Percentiles rank a stretch among this genome's conserved stretches.
Conservation (phyloP, 2,329 filamentous ascomycete species). For the Beauveria australis region DNA sequence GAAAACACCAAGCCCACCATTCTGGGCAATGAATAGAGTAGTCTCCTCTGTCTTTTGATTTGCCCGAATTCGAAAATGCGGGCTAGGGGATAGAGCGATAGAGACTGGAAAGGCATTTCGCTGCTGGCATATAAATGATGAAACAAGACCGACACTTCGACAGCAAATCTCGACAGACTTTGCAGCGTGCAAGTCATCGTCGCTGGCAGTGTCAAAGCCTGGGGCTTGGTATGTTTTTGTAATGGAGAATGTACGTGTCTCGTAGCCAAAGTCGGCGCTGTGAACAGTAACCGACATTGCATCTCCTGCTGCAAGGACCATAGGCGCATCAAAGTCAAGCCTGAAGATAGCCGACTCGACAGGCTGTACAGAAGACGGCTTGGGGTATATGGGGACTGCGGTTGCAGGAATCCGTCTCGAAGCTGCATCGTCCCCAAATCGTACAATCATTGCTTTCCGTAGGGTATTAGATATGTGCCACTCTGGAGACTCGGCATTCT, state of each 20-base stretch:
- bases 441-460: not conserved
- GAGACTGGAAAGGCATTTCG: not conserved
- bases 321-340: not conserved
- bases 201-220: not conserved
- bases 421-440: not conserved
- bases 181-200: not conserved
- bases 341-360: not conserved
- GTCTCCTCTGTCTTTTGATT: not conserved
- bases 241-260: not conserved
- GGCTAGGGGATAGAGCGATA: not conserved
- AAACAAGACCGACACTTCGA: not conserved
- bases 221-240: not conserved
- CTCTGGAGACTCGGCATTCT: not conserved
- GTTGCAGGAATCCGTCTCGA: not conserved
- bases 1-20: not conserved
- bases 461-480: not conserved
- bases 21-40: not conserved
- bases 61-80: not conserved
- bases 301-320: not conserved
- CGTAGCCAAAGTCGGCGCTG: not conserved
- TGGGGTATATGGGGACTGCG: not conserved
- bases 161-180: conserved; percentile 1
- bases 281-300: not conserved
- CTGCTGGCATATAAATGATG: not conserved
- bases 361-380: not conserved